Evolutionary conservation across 352 stramenopile genomes (phyloP).

Genomic region (Pythium scleroteichum): DNA sequence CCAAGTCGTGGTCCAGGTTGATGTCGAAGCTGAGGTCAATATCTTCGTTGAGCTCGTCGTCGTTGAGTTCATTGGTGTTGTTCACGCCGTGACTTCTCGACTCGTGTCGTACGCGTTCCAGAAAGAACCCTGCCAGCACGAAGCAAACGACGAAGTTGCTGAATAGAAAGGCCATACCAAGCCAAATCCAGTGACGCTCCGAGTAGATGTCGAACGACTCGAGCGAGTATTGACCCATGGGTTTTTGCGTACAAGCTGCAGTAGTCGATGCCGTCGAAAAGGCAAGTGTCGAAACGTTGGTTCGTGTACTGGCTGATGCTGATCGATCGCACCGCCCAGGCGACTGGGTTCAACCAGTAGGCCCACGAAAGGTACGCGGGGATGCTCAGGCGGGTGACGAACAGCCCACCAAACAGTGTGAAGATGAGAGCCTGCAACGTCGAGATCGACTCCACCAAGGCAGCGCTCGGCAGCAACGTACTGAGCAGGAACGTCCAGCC

Average conservation of each 20-base stretch:
- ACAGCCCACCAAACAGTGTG: conserved; percentile 37
- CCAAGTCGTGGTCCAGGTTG: conserved; percentile 1
- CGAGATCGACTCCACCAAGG: conserved; percentile 26
- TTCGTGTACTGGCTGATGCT: conserved; percentile 31
- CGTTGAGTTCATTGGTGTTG: too few relatives aligned
- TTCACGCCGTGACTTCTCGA: background rate
- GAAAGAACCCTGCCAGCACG: conserved; percentile 23
- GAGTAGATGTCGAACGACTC: conserved; percentile 19
- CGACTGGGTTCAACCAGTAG: conserved; percentile 46
- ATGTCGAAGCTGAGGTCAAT: background rate
- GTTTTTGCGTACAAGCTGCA: conserved; percentile 7
- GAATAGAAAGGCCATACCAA: conserved; percentile 24
- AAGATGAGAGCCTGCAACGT: conserved; percentile 30
- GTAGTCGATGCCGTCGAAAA: conserved; percentile 29
- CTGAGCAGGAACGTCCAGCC: conserved; percentile 35
- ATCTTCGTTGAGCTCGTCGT: background rate
- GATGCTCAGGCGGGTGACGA: conserved; percentile 32
- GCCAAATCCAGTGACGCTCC: conserved; percentile 10
- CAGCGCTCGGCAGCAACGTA: conserved; percentile 10
- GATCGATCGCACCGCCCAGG: conserved; percentile 30
- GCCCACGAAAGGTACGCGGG: conserved; percentile 36
- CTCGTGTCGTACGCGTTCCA: conserved; percentile 28
- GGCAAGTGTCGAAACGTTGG: conserved; percentile 10
- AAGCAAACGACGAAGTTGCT: conserved; percentile 19
- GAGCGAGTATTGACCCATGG: conserved; percentile 28